phyloP scores from a whole-genome alignment of 768 basidiomycete species.

The Boletus rex-veris region DNA sequence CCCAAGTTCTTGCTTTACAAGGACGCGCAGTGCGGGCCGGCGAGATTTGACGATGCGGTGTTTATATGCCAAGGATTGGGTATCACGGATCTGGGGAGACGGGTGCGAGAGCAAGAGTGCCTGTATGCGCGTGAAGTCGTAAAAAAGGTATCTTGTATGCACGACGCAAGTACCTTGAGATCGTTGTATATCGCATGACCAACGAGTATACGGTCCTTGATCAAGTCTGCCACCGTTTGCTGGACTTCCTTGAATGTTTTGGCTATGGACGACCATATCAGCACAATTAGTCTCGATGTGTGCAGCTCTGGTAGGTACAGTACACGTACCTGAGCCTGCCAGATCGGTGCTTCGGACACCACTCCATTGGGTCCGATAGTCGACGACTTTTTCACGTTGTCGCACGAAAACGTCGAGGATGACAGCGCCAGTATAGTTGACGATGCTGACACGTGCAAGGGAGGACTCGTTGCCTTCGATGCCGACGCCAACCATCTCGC shows the following conservation, averaged over 20 bases:
- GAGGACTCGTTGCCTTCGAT: conserved; percentile 14
- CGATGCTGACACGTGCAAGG: conserved; percentile 38
- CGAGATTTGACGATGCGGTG: conserved; percentile 59
- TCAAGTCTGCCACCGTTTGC: conserved; percentile 65
- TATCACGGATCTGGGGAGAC: conserved; percentile 60
- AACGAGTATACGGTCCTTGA: conserved; percentile 76
- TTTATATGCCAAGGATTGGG: conserved; percentile 59
- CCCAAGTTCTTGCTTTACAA: conserved; percentile 77
- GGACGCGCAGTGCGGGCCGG: conserved; percentile 71
- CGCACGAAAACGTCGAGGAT: conserved; percentile 82
- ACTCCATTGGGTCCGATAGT: conserved; percentile 85
- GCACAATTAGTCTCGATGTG: neutral
- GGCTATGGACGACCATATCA: conserved; percentile 41
- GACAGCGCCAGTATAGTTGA: conserved; percentile 82
- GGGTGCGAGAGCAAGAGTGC: conserved; percentile 73
- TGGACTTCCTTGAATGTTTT: conserved; percentile 79
- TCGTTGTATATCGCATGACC: conserved; percentile 94
- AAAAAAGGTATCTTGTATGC: neutral
- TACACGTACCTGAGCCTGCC: conserved; percentile 47
- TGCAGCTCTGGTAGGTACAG: too few species aligned
- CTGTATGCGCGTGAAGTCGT: conserved; percentile 17
- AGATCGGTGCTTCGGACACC: conserved; percentile 66
- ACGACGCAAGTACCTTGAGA: conserved; percentile 50
- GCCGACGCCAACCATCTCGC: conserved; percentile 40
- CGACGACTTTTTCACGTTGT: conserved; percentile 84